Percentiles rank a stretch among this genome's conserved stretches.
phyloP scores from a whole-genome alignment of 1,284 basidiomycete genomes.

The Cutaneotrichosporon sp. region DNA sequence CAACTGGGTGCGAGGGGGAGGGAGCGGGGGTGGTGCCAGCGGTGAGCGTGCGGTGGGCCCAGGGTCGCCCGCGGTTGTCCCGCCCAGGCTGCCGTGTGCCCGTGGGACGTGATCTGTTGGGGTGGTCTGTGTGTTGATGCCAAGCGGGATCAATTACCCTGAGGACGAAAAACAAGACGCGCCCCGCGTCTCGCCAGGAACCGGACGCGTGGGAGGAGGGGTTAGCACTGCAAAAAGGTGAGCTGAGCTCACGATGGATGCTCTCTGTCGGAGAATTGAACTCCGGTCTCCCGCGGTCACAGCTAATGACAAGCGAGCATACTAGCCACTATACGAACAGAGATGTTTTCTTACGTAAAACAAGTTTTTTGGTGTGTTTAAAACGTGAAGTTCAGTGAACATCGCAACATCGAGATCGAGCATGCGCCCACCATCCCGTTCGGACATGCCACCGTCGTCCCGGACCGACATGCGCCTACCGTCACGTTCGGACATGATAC shows the following conservation, averaged over 20 bases:
- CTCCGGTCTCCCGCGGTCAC: neutral
- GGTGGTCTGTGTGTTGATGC: neutral
- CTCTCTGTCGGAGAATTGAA: constrained; percentile 2
- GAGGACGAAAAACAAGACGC: neutral
- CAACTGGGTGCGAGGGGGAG: neutral
- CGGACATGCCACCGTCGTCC: neutral
- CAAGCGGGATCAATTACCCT: neutral
- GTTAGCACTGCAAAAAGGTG: neutral
- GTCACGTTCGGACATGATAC: constrained; percentile 1
- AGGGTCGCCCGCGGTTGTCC: neutral
- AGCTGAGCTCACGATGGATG: too few relatives aligned
- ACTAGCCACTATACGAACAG: constrained; percentile 2
- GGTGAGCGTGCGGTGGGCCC: neutral
- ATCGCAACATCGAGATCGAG: constrained; percentile 8
- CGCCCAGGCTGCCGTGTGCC: neutral
- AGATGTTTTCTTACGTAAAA: neutral
- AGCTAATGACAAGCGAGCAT: neutral
- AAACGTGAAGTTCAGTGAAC: too few relatives aligned
- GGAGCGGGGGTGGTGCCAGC: neutral
- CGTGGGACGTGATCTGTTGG: neutral
- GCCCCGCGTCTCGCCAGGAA: neutral
- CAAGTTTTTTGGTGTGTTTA: too few relatives aligned
- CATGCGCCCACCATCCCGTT: constrained; percentile 6
- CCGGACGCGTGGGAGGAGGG: neutral
- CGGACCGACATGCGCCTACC: neutral